phyloP scores from a whole-genome alignment of 257 asterid species.

The Datura wrightii region DNA sequence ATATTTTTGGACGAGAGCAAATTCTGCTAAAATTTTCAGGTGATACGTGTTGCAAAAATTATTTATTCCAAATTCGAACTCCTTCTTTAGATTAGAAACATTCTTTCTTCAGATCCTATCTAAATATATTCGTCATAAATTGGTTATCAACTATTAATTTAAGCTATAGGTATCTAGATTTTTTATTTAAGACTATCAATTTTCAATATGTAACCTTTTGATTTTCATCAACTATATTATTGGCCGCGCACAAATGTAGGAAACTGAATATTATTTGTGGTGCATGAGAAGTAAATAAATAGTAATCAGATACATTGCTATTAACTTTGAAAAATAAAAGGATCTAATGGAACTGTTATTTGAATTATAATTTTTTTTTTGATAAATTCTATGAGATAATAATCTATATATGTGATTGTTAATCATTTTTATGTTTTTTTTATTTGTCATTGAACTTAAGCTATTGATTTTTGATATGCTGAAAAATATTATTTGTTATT shows the following conservation, averaged over 20 bases:
- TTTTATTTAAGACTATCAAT: not conserved
- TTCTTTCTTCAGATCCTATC: not conserved
- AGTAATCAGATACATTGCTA: not conserved
- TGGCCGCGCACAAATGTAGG: not conserved
- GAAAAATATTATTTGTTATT: too few species aligned
- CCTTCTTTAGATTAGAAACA: not conserved
- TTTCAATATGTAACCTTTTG: not conserved
- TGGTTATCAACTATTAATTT: not conserved
- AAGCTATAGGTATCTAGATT: too few species aligned
- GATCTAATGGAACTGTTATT: too few species aligned
- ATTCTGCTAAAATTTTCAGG: not conserved
- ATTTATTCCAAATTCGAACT: too few species aligned
- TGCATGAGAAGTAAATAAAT: not conserved
- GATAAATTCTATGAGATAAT: too few species aligned
- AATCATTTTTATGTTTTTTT: too few species aligned
- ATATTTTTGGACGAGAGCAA: not conserved
- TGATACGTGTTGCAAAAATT: not conserved
- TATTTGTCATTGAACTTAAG: too few species aligned
- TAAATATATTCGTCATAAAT: too few species aligned
- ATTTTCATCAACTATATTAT: not conserved
- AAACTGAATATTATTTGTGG: too few species aligned
- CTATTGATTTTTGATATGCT: too few species aligned
- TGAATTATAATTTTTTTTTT: too few species aligned
- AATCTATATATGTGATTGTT: not conserved
- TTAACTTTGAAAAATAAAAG: too few species aligned